Evolutionary conservation across 495 filamentous ascomycete species (phyloP).

Genomic region (Hamigera avellanea): DNA sequence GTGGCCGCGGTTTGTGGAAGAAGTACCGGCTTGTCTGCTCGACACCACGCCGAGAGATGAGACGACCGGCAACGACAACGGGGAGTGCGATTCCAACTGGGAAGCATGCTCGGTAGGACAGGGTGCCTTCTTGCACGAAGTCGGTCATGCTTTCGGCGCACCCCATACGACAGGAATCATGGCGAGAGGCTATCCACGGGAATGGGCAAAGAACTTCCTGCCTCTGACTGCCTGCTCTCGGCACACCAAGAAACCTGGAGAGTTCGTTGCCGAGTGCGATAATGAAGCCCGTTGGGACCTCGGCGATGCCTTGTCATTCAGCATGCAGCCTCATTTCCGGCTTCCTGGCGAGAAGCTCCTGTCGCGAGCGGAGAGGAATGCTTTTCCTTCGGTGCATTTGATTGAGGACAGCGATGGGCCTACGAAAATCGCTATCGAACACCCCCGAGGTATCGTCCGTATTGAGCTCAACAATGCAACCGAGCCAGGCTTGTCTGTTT

Average conservation of each 20-base stretch:
- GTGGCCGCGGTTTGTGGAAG: slow-evolving; percentile 36
- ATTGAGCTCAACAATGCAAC: not conserved
- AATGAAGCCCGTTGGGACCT: slow-evolving; percentile 26
- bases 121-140: slow-evolving; percentile 29
- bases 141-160: slow-evolving; percentile 27
- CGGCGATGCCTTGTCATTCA: slow-evolving; percentile 21
- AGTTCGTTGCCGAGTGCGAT: slow-evolving; percentile 1
- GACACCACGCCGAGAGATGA: slow-evolving; percentile 17
- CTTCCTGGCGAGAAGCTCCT: slow-evolving; percentile 16
- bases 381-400: not conserved
- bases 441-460: not conserved
- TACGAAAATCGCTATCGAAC: slow-evolving; percentile 4
- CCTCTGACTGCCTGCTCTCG: slow-evolving; percentile 2
- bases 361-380: slow-evolving; percentile 1
- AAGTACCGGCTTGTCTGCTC: slow-evolving; percentile 23
- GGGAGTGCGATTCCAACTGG: slow-evolving; percentile 25
- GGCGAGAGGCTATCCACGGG: slow-evolving; percentile 22
- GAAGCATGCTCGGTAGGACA: slow-evolving; percentile 30
- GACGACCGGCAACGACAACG: slow-evolving; percentile 26
- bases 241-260: slow-evolving; percentile 5
- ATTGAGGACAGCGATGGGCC: slow-evolving; percentile 3
- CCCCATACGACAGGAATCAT: slow-evolving; percentile 27
- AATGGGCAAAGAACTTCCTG: slow-evolving; percentile 24
- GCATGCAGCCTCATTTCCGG: slow-evolving; percentile 19
- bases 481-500: not conserved